phyloP scores from a whole-genome alignment of 2,329 filamentous ascomycete genomes.

The Verticillium zaregamsianum region DNA sequence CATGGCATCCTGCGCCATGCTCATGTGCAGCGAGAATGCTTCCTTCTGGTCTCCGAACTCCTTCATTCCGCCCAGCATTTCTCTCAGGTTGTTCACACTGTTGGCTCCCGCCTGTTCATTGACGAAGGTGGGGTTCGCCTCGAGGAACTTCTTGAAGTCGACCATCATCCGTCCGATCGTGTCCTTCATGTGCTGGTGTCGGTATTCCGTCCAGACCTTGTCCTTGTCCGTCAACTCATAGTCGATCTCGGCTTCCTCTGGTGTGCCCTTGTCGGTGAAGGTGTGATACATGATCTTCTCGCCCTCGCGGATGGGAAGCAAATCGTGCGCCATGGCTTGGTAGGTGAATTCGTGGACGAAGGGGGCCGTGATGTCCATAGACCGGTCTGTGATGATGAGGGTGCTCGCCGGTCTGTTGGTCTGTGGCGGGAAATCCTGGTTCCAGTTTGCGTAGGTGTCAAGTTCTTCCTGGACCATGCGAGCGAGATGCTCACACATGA shows the following conservation, averaged over 20 bases:
- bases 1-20: conserved; percentile 98
- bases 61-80: conserved; percentile 92
- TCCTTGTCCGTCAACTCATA: conserved; percentile 90
- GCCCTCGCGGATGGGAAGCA: conserved; percentile 81
- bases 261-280: conserved; percentile 67
- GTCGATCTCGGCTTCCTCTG: conserved; percentile 74
- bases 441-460: conserved; percentile 81
- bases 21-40: conserved; percentile 88
- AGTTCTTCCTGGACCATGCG: conserved; percentile 89
- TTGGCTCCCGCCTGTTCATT: conserved; percentile 65
- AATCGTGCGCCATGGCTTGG: conserved; percentile 95
- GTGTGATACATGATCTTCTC: conserved; percentile 87
- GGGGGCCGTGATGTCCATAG: conserved; percentile 87
- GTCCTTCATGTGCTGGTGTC: conserved; percentile 96
- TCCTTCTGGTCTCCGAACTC: conserved; percentile 97
- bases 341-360: conserved; percentile 96
- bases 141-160: conserved; percentile 89
- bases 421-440: conserved; percentile 80
- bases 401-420: conserved; percentile 74
- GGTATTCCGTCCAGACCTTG: conserved; percentile 90
- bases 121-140: conserved; percentile 88
- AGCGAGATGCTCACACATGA: conserved; percentile 83
- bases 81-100: conserved; percentile 86
- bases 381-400: conserved; percentile 82
- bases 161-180: conserved; percentile 89